Percentiles rank a stretch among this genome's conserved stretches.
Evolutionary conservation across 2,329 filamentous ascomycete species (phyloP).

Genomic region (Coniella lustricola): DNA sequence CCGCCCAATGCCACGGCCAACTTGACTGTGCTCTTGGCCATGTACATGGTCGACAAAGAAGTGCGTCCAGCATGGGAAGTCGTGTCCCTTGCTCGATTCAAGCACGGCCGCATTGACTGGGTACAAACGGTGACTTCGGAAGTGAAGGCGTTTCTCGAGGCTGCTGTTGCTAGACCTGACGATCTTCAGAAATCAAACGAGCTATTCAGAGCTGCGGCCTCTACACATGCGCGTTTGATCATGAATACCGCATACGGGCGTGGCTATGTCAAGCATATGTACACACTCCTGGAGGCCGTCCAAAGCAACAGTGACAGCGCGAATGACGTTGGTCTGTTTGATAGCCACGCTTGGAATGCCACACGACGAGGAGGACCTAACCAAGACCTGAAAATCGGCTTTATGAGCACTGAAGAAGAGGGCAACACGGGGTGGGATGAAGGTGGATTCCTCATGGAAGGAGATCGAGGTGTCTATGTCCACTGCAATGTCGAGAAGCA

Average conservation of each 20-base stretch:
- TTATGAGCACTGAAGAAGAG: conserved; percentile 10
- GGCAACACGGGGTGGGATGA: conserved; percentile 10
- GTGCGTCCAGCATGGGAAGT: conserved; percentile 17
- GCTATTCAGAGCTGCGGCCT: background rate
- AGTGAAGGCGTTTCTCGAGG: conserved; percentile 11
- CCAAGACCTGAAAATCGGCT: conserved; percentile 18
- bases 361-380: conserved; percentile 15
- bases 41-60: conserved; percentile 12
- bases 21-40: conserved; percentile 9
- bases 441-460: conserved; percentile 14
- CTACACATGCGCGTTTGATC: conserved; percentile 3
- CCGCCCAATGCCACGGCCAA: conserved; percentile 16
- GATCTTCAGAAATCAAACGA: background rate
- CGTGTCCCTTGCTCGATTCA: conserved; percentile 8
- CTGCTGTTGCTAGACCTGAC: background rate
- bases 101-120: conserved; percentile 16
- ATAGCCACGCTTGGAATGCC: conserved; percentile 13
- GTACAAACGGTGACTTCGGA: conserved; percentile 15
- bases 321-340: conserved; percentile 7
- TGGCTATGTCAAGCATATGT: conserved; percentile 13
- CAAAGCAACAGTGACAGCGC: background rate
- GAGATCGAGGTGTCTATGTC: conserved; percentile 15
- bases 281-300: conserved; percentile 7
- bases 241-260: conserved; percentile 3
- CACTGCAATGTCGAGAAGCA: conserved; percentile 15